Percentiles rank a stretch among this genome's conserved stretches.
Evolutionary conservation across 1,139 yeast genomes (phyloP).

Genomic region (Yamadazyma sp.): DNA sequence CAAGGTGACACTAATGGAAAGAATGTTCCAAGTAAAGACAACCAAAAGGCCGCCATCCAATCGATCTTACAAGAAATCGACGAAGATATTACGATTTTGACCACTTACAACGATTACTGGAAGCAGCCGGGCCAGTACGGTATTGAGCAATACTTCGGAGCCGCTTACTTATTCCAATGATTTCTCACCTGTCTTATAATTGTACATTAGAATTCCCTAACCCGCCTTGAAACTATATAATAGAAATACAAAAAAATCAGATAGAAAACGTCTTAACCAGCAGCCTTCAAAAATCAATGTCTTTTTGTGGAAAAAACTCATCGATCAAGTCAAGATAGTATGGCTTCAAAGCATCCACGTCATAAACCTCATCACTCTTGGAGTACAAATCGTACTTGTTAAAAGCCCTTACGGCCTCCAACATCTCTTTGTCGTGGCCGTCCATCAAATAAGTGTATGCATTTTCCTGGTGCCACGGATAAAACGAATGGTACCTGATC

Average conservation of each 20-base stretch:
- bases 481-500: constrained; percentile 74
- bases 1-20: constrained; percentile 68
- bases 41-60: constrained; percentile 69
- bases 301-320: constrained; percentile 61
- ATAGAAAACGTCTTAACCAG: no score
- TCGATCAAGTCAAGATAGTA: constrained; percentile 65
- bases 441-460: constrained; percentile 68
- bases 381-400: constrained; percentile 71
- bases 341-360: constrained; percentile 50
- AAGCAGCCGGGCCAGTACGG: constrained; percentile 81
- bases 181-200: constrained; percentile 7
- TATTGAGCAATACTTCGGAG: constrained; percentile 86
- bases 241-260: constrained; percentile 4
- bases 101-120: constrained; percentile 83
- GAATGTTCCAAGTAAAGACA: constrained; percentile 67
- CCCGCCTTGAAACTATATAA: no score
- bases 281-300: constrained; percentile 54
- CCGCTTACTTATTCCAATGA: constrained; percentile 43
- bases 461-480: constrained; percentile 75
- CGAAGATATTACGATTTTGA: constrained; percentile 65
- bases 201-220: constrained; percentile 7
- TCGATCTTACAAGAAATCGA: constrained; percentile 58
- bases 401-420: constrained; percentile 64
- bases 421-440: constrained; percentile 60
- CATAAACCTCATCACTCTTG: constrained; percentile 51